A percentile compares a stretch with the other conserved stretches of the same genome.
Evolutionary conservation across 192 early-diverging fungal genomes (phyloP).

Genomic region (Obelidium mucronatum): DNA sequence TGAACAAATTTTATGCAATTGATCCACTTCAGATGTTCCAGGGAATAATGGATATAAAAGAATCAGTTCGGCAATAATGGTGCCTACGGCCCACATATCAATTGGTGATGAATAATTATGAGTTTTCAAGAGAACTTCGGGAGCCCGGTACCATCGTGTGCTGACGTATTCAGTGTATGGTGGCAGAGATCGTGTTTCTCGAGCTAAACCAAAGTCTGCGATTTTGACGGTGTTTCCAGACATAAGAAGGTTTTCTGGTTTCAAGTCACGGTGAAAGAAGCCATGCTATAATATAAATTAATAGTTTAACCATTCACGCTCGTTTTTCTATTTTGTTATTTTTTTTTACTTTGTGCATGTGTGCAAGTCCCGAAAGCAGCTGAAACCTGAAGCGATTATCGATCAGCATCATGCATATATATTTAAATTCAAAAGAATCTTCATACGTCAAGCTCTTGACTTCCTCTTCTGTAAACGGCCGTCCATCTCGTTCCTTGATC

Average conservation of each 20-base stretch:
- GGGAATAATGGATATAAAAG: constrained; percentile 92
- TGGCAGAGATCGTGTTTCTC: constrained; percentile 85
- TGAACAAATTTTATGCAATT: constrained; percentile 83
- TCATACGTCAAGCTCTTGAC: constrained; percentile 83
- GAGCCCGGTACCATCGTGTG: constrained; percentile 96
- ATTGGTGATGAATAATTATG: constrained; percentile 88
- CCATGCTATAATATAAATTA: constrained; percentile 58
- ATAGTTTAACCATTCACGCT: neutral
- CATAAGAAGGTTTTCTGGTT: constrained; percentile 49
- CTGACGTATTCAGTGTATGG: constrained; percentile 98
- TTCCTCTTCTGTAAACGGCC: constrained; percentile 66
- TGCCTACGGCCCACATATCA: constrained; percentile 96
- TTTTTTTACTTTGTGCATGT: constrained; percentile 83
- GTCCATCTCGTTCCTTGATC: constrained; percentile 77
- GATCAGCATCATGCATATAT: neutral
- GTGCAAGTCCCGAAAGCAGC: constrained; percentile 85
- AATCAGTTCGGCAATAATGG: constrained; percentile 89
- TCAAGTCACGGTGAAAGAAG: constrained; percentile 97
- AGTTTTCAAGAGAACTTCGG: constrained; percentile 89
- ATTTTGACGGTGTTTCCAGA: constrained; percentile 69
- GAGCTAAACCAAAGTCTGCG: constrained; percentile 95
- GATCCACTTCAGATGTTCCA: constrained; percentile 92
- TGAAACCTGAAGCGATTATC: constrained; percentile 67
- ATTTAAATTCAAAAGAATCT: constrained; percentile 31
- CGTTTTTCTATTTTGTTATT: neutral